Evolutionary conservation across 2,329 filamentous ascomycete genomes (phyloP), one percentile per base, ranked within the genome.

Genomic region (Ophiostoma ips): DNA sequence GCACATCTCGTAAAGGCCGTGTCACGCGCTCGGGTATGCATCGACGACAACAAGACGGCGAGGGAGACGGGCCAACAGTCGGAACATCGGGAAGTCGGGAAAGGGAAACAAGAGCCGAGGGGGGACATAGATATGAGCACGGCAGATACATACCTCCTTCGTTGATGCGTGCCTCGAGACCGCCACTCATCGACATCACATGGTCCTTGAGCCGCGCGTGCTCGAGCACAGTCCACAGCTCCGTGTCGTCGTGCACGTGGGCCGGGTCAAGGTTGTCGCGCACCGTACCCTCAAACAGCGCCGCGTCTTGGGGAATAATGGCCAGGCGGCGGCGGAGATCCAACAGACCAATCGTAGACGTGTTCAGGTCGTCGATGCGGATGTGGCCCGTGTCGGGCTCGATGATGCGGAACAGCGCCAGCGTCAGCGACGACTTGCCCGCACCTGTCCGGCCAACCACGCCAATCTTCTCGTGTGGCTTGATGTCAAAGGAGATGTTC

Each of bases 251-350:
- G 62, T 95, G 89, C 50, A 94, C 87, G 63, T 95, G 86, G 28
- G 84, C 87, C 21, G 94, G 94, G 63, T 98, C 92, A 36, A 96
- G 76, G 62, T 98, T 98, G 66, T 98, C 92, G 57, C 92, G 80
- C 55, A 98, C 78, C 9, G 66, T 65, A 9, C 68, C 68, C 50
- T 72, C 69, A 60, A 98, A 98, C 54, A 98, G 77, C 55, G 90
- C 90, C 30, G 92, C 90, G 67, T 98, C 94, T 64, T 98, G 92
- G 5, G 94, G 92, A 57, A 98, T 98, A 61, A 98, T 98, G 50
- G 92, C 90, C 45, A 98, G 73, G 52, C 92, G 82, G 50, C 89
- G 78, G 50, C 92, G 81, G 50, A 98, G 75, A 64, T 98, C 92
- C 49, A 94, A 68, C 49, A 98, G 70, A 3, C 92, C 92, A 60